Evolutionary conservation across 208 protist species (phyloP).

Genomic region (Trypanosoma caninum): DNA sequence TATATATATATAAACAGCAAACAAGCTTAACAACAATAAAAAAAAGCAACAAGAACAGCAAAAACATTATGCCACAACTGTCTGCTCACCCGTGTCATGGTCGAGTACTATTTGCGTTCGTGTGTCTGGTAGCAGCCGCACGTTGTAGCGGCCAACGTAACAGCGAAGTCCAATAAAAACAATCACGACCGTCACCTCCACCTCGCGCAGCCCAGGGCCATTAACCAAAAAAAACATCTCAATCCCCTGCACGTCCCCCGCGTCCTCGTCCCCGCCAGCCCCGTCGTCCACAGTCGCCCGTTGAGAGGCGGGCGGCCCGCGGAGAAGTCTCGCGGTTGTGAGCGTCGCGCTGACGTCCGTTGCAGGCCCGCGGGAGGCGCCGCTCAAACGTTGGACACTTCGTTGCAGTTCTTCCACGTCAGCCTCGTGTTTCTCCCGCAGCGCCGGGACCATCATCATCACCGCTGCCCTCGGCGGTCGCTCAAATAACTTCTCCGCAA

Average conservation of each 20-base stretch:
- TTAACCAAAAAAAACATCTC: conserved; percentile 61
- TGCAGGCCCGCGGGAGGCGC: conserved; percentile 28
- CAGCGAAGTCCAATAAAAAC: conserved; percentile 54
- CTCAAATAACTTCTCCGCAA: conserved; percentile 64
- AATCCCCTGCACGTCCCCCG: conserved; percentile 33
- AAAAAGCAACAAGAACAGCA: background rate
- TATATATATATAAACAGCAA: background rate
- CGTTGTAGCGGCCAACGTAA: conserved; percentile 52
- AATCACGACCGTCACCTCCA: conserved; percentile 63
- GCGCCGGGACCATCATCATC: conserved; percentile 54
- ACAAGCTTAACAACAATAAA: background rate
- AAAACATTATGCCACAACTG: conserved; percentile 28
- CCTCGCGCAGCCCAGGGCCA: conserved; percentile 35
- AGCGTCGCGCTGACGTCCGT: conserved; percentile 26
- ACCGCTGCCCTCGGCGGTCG: conserved; percentile 42
- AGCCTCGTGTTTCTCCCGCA: conserved; percentile 45
- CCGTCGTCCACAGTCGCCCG: conserved; percentile 20
- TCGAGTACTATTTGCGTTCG: conserved; percentile 56
- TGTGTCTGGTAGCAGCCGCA: conserved; percentile 52
- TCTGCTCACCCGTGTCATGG: conserved; percentile 52
- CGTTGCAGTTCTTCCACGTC: conserved; percentile 36
- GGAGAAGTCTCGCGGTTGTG: conserved; percentile 17
- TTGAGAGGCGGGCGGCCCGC: background rate
- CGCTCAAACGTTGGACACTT: conserved; percentile 42
- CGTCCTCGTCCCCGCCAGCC: background rate